Evolutionary conservation across 805 yeast species (phyloP).

Genomic region (Kuraishia capsulata): DNA sequence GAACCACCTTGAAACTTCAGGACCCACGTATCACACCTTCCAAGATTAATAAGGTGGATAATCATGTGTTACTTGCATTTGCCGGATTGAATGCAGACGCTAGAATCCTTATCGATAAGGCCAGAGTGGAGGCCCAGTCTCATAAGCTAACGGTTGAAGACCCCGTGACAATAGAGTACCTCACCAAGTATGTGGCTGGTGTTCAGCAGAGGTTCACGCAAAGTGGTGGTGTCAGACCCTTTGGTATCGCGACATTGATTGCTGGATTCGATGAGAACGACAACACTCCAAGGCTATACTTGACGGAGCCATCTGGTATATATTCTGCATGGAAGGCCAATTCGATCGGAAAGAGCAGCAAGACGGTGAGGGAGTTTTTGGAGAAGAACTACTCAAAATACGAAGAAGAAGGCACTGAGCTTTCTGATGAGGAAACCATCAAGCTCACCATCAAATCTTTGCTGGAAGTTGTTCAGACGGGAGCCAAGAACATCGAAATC

Average conservation of each 20-base stretch:
- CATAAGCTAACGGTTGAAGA: slow-evolving; percentile 92
- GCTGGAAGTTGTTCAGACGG: slow-evolving; percentile 95
- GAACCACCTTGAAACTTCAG: slow-evolving; percentile 90
- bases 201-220: slow-evolving; percentile 96
- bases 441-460: slow-evolving; percentile 78
- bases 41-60: slow-evolving; percentile 85
- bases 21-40: slow-evolving; percentile 95
- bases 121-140: slow-evolving; percentile 94
- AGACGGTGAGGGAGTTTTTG: slow-evolving; percentile 90
- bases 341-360: slow-evolving; percentile 90
- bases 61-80: slow-evolving; percentile 85
- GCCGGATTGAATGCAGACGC: slow-evolving; percentile 99
- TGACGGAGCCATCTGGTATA: slow-evolving; percentile 96
- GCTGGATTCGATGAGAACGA: slow-evolving; percentile 94
- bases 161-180: slow-evolving; percentile 82
- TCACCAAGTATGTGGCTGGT: slow-evolving; percentile 94
- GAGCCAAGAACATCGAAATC: slow-evolving; percentile 92
- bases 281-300: slow-evolving; percentile 71
- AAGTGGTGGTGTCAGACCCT: slow-evolving; percentile 97
- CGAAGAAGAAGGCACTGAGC: slow-evolving; percentile 38
- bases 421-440: slow-evolving; percentile 61
- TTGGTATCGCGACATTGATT: slow-evolving; percentile 90
- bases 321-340: slow-evolving; percentile 97
- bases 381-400: slow-evolving; percentile 64
- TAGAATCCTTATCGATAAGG: slow-evolving; percentile 86